Base-by-base conservation (phyloP, 148 eudicot genomes). In the Euryodendron excelsum region DNA sequence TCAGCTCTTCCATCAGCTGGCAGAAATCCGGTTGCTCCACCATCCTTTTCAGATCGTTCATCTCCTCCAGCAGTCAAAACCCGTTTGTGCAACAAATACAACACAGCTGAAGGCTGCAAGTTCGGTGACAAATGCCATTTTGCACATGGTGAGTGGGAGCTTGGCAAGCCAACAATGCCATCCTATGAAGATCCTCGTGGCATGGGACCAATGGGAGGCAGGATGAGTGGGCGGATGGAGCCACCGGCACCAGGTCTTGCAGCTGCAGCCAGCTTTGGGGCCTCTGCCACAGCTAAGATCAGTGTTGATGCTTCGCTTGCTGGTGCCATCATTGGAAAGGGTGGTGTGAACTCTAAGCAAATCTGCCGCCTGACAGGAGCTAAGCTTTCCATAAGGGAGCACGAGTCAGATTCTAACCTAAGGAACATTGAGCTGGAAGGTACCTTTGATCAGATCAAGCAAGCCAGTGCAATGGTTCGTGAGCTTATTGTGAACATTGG, bases 121-220 rank as follows among this genome's bases (percentile, higher is more conserved):
- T 95, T 83, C 65, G 99, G 99, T 0, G 96, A 95, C 85, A 93
- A 89, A 63, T 95, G 99, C 74, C 88, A 82, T 72, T 95, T 88
- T 69, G 99, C 98, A 34, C 99, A 95, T 52, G 94, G 96, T 1
- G 99, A 95, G 55, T 85, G 94, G 92, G 96, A 95, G 80, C 92
- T 91, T 41, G 93, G 93, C 18, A 90, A 83, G 80, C 93, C 96
- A n/a, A 72, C 86, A 1, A 45, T 81, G 36, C 87, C 84, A 6
- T 56, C 85, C 15, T n/a, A n/a, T 68, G 90, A 89, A 58, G 92
- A 90, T 69, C 90, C 87, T 44, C 91, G 89, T 70, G 82, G 76
- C 52, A 83, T 87, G 91, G 91, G 86, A 79, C 69, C 82, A 2
- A 48, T 71, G 69, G 69, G 76, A 0, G 90, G 93, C 59, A 79